A percentile compares a stretch with the other conserved stretches of the same genome.
Conservation (phyloP, 176 grass and related monocot species). For the Hyparrhenia diplandra region DNA sequence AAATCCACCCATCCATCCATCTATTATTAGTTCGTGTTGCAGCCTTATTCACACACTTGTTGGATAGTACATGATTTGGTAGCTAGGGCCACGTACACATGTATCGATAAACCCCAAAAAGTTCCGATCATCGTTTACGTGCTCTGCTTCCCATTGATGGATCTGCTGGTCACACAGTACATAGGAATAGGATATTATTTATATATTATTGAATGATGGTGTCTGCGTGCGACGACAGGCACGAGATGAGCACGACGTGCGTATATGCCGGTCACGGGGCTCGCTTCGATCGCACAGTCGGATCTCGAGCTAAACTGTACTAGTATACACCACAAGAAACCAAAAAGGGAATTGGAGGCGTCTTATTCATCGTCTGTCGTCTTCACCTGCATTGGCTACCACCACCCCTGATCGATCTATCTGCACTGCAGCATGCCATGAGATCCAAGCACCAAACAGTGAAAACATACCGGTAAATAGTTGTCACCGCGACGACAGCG, state of each 20-base stretch:
- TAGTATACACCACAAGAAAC: not conserved
- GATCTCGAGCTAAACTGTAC: not conserved
- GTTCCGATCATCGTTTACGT: not conserved
- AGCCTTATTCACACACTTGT: not conserved
- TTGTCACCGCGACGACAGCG: not conserved
- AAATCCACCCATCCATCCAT: not conserved
- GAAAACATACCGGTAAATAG: not conserved
- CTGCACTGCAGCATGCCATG: too few species aligned
- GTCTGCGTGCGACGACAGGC: not conserved
- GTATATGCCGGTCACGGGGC: not conserved
- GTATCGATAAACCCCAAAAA: not conserved
- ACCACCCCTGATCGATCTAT: too few species aligned
- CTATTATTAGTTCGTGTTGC: not conserved
- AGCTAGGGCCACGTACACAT: not conserved
- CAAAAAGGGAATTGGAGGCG: not conserved
- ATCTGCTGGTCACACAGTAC: too few species aligned
- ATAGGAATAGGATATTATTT: too few species aligned
- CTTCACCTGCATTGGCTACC: too few species aligned
- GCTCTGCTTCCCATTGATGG: too few species aligned
- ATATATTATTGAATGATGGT: not conserved
- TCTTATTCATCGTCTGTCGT: too few species aligned
- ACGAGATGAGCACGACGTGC: not conserved
- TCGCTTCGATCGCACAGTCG: not conserved
- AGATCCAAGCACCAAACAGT: not conserved
- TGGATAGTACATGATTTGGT: not conserved